Percentiles rank a stretch among this genome's conserved stretches.
Conservation (phyloP, 768 basidiomycete species). For the Imleria badia region DNA sequence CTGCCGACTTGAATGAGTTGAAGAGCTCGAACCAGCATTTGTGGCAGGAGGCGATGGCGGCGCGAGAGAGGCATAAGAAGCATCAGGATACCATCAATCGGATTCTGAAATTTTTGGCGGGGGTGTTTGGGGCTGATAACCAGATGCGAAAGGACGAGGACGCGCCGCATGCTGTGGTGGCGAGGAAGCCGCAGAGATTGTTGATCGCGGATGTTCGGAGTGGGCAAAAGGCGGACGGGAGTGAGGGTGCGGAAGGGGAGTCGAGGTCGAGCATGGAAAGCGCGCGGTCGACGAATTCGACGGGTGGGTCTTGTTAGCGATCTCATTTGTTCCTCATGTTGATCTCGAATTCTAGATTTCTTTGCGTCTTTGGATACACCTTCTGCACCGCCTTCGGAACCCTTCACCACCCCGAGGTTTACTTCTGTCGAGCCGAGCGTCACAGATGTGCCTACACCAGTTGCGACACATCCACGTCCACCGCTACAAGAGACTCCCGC, state of each 20-base stretch:
- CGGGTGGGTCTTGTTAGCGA: conserved; percentile 2
- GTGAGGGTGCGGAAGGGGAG: conserved; percentile 44
- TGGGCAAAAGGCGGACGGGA: conserved; percentile 37
- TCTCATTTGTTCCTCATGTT: neutral
- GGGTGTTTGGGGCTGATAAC: conserved; percentile 70
- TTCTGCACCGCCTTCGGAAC: conserved; percentile 36
- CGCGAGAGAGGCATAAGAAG: conserved; percentile 80
- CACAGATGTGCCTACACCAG: conserved; percentile 16
- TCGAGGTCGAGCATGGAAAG: conserved; percentile 31
- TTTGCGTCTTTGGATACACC: conserved; percentile 52
- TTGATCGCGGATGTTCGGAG: conserved; percentile 61
- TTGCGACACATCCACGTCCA: conserved; percentile 9
- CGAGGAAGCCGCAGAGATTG: conserved; percentile 52
- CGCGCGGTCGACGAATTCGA: conserved; percentile 17
- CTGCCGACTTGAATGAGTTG: conserved; percentile 82
- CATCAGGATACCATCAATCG: conserved; percentile 96
- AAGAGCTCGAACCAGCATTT: conserved; percentile 84
- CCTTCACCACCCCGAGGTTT: conserved; percentile 25
- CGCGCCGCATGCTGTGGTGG: conserved; percentile 44
- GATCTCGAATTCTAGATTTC: conserved; percentile 29
- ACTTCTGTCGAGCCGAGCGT: conserved; percentile 27
- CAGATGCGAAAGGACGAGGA: conserved; percentile 37
- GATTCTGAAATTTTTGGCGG: conserved; percentile 92
- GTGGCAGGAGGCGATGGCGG: conserved; percentile 88
- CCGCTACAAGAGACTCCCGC: conserved; percentile 14